Conservation (phyloP, 1,284 basidiomycete genomes). For the Melanopsichium pennsylvanicum region DNA sequence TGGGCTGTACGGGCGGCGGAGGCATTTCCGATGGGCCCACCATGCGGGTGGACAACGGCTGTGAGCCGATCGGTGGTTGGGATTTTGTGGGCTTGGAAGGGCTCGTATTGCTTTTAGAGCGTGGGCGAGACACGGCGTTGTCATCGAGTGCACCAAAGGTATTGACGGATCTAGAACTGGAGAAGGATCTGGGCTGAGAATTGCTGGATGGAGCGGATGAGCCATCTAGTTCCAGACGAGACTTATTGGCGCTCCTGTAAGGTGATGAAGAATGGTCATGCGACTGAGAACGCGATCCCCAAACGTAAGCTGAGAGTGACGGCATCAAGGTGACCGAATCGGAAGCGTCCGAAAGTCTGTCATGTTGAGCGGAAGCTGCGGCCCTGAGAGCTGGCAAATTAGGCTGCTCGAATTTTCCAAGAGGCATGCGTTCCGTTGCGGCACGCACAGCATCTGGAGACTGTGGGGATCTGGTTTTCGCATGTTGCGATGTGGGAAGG, state of each 20-base stretch:
- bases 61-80: neutral
- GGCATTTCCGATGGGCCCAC: neutral
- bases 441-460: neutral
- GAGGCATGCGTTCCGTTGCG: neutral
- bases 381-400: neutral
- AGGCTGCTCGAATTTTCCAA: neutral
- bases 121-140: slow-evolving; percentile 6
- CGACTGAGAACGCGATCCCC: neutral
- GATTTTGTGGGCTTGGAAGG: slow-evolving; percentile 1
- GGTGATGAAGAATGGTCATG: neutral
- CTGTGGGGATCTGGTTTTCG: neutral
- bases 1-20: neutral
- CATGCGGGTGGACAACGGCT: neutral
- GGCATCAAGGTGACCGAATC: neutral
- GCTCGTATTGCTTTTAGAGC: slow-evolving; percentile 26
- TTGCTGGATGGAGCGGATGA: neutral
- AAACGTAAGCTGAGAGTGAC: slow-evolving; percentile 3
- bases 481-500: neutral
- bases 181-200: slow-evolving; percentile 5
- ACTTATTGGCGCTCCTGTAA: neutral
- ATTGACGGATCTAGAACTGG: slow-evolving; percentile 11
- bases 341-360: neutral
- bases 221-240: neutral
- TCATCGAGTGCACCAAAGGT: slow-evolving; percentile 4
- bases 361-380: slow-evolving; percentile 3